Base-by-base conservation (phyloP, 164 flowering plant species). In the Kalanchoe fedtschenkoi region DNA sequence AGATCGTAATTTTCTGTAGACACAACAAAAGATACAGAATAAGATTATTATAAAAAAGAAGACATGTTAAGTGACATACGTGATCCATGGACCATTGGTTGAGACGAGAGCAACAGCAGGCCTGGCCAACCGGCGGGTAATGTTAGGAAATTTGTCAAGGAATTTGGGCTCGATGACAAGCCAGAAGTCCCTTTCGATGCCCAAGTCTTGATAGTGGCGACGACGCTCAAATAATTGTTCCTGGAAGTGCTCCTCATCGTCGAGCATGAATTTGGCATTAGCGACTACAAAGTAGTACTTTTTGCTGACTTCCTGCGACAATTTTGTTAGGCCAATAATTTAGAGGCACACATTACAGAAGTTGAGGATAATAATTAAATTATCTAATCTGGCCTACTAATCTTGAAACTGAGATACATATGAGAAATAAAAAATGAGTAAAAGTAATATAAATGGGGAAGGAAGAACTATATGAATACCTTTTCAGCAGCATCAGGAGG, bases 81-180 rank as follows among this genome's bases (percentile, higher is more conserved):
- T 93, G 75, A 93, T 93, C 99, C 99, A 93, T 33, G 92, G 61
- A 43, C 83, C 81, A 74, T 93, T 84, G 17, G 97, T 90, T 35
- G 99, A 93, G 67, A 93, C 96, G 32, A 93, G 74, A 70, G 99
- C 99, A 32, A 90, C 99, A 43, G 99, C 97, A 39, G 99, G 99
- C 64, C 99, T 77, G 64, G 68, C 64, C 32, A 93, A 71, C 69
- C 97, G 77, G 68, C 75, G 80, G 44, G 91, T 83, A 61, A 93
- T 77, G 60, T 78, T 75, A 2, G 97, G 99, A 72, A 90, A 93
- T 24, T 86, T 83, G 22, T 90, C 89, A 72, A 93, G 72, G 77
- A 90, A 93, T 72, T 88, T 90, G 34, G 99, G 99, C 72, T 93
- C 97, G 60, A 93, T 77, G 9, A 87, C 92, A 51, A 93, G 87